Percentiles rank a stretch among this genome's conserved stretches.
Conservation (phyloP, 2,329 filamentous ascomycete species). For the Nannizziopsis arthrosporioides region DNA sequence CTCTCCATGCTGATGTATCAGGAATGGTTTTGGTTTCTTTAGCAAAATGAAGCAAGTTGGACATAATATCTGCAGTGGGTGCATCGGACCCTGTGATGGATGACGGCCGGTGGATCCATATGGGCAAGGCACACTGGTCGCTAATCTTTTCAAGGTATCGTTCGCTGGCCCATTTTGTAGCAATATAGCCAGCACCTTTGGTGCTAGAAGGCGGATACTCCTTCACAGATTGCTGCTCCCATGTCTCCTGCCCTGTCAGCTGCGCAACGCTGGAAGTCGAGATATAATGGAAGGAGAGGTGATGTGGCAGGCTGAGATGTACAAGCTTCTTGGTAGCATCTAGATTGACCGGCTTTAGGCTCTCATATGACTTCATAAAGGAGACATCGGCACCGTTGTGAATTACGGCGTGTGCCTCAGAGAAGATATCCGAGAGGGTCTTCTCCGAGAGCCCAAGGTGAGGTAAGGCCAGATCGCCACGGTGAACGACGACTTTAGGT, state of each 20-base stretch:
- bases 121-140: neutral
- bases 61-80: neutral
- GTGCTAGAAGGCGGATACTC: slow-evolving; percentile 12
- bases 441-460: slow-evolving; percentile 30
- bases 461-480: slow-evolving; percentile 28
- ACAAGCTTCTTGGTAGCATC: too few species aligned
- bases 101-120: neutral
- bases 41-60: neutral
- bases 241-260: neutral
- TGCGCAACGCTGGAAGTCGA: slow-evolving; percentile 19
- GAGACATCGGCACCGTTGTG: slow-evolving; percentile 38
- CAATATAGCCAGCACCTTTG: slow-evolving; percentile 27
- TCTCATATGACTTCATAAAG: slow-evolving; percentile 15
- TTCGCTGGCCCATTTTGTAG: slow-evolving; percentile 34
- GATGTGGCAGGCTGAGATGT: neutral
- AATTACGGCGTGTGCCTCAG: slow-evolving; percentile 38
- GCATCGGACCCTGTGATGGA: neutral
- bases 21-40: too few species aligned
- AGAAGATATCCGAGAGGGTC: slow-evolving; percentile 21
- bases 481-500: slow-evolving; percentile 25
- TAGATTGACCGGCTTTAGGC: too few species aligned
- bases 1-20: too few species aligned
- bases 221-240: neutral
- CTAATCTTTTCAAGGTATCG: slow-evolving; percentile 19
- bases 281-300: slow-evolving; percentile 24